Evolutionary conservation across 2,329 filamentous ascomycete genomes (phyloP).

Genomic region (Aspergillus caelatus): DNA sequence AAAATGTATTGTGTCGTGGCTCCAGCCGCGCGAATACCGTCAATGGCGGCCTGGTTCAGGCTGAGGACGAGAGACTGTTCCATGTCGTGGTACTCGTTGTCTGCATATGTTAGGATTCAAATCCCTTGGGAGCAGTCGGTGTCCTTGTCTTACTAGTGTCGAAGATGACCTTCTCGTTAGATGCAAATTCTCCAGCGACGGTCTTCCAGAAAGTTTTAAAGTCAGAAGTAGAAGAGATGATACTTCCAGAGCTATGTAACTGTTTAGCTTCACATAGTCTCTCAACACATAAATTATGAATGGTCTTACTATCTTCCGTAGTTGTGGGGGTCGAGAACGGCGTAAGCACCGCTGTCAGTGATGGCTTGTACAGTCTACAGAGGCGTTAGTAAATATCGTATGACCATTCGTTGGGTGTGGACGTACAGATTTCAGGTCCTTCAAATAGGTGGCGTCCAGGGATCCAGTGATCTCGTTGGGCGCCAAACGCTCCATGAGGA

Average conservation of each 20-base stretch:
- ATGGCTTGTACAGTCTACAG: slow-evolving; percentile 39
- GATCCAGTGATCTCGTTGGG: slow-evolving; percentile 48
- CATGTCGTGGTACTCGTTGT: slow-evolving; percentile 69
- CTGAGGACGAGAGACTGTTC: slow-evolving; percentile 60
- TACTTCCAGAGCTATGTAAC: slow-evolving; percentile 20
- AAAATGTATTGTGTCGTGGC: slow-evolving; percentile 62
- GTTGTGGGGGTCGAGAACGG: slow-evolving; percentile 64
- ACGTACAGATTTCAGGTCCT: slow-evolving; percentile 37
- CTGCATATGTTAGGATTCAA: slow-evolving; percentile 20
- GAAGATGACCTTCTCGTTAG: slow-evolving; percentile 62
- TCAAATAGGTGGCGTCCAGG: slow-evolving; percentile 47
- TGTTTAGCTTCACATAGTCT: not conserved
- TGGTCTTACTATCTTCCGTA: slow-evolving; percentile 48
- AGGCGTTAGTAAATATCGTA: not conserved
- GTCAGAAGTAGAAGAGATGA: slow-evolving; percentile 47
- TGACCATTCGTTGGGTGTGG: not conserved
- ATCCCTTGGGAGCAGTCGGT: not conserved
- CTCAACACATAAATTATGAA: not conserved
- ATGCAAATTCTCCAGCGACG: slow-evolving; percentile 56
- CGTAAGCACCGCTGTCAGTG: slow-evolving; percentile 53
- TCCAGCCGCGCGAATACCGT: slow-evolving; percentile 62
- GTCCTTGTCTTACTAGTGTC: slow-evolving; percentile 54
- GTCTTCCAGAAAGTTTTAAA: slow-evolving; percentile 63
- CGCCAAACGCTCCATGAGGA: slow-evolving; percentile 59
- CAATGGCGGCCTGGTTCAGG: slow-evolving; percentile 67